Evolutionary conservation across 345 rosid species (phyloP), one percentile per base, ranked within the genome.

Genomic region (Citrus sp.): DNA sequence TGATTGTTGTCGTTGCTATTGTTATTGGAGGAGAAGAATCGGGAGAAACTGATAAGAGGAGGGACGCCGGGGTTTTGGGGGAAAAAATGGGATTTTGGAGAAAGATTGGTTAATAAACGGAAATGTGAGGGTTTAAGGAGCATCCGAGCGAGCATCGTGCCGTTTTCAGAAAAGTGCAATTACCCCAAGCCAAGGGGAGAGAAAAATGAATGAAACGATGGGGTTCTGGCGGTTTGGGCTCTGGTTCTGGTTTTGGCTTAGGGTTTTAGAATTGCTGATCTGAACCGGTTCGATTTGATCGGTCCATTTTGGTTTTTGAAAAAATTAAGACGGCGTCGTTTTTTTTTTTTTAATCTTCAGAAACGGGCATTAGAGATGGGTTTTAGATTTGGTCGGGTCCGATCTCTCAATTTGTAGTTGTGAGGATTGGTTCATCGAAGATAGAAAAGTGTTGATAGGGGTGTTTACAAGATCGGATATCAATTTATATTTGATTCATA

Each of bases 91-190:
- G 84, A 72, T 72, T 86, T 90, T 0, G 89, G 82, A 42, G 87
- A 80, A 65, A 81, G 73, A 55, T 76, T 72, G 25, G 87, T 78
- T 14, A 90, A 77, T 35, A 85, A 60, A 75, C 93, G 93, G 70
- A 94, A 79, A 76, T 85, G 87, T 59, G 93, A 92, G 62, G 92
- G 75, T 82, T 77, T 93, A 32, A 86, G 86, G 56, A 92, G 79
- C 25, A 93, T 82, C 75, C 98, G 97, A 83, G 89, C 80, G 74
- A 92, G 88, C 98, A 92, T 92, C 67, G 80, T 46, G 51, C 2
- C 14, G 51, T 46, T 88, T 35, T 64, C 32, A 14, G 9, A 54
- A 71, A 51, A 38, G 1, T 46, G 77, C 30, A 34, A 37, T 9
- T 7, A 7, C 24, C 25, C 24, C 46, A 9, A 3, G 22, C 19